Evolutionary conservation across 1,139 yeast genomes (phyloP).

Genomic region (Lodderomyces orthopsilosis): DNA sequence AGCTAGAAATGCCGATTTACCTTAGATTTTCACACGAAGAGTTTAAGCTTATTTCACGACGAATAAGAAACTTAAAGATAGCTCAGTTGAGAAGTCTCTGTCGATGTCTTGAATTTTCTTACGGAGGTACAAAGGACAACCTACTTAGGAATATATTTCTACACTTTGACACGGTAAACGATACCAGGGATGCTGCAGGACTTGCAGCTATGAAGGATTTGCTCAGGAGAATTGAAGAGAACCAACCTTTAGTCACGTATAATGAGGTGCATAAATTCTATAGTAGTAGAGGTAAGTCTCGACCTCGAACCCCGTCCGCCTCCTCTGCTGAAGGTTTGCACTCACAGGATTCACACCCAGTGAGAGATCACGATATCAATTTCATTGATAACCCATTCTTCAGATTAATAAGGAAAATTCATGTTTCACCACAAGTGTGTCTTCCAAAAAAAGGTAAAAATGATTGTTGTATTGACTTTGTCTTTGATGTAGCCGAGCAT

Average conservation of each 20-base stretch:
- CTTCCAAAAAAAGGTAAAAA: conserved; percentile 36
- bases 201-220: conserved; percentile 15
- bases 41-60: conserved; percentile 14
- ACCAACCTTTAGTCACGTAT: neutral
- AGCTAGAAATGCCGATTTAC: neutral
- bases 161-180: conserved; percentile 35
- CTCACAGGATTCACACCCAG: conserved; percentile 18
- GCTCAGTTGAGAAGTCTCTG: conserved; percentile 43
- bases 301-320: neutral
- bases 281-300: neutral
- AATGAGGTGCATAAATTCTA: conserved; percentile 4
- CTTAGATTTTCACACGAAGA: conserved; percentile 13
- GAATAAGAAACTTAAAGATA: conserved; percentile 18
- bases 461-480: conserved; percentile 35
- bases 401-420: conserved; percentile 39
- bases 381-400: conserved; percentile 56
- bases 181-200: conserved; percentile 35
- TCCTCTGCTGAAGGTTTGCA: conserved; percentile 6
- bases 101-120: conserved; percentile 41
- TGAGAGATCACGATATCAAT: conserved; percentile 35
- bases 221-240: neutral
- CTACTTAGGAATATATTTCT: conserved; percentile 44
- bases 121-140: conserved; percentile 52
- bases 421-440: conserved; percentile 39
- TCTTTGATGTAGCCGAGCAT: conserved; percentile 37